Percentiles rank a stretch among this genome's conserved stretches.
phyloP scores from a whole-genome alignment of 768 basidiomycete genomes.

The Rhodotorula graminis region DNA sequence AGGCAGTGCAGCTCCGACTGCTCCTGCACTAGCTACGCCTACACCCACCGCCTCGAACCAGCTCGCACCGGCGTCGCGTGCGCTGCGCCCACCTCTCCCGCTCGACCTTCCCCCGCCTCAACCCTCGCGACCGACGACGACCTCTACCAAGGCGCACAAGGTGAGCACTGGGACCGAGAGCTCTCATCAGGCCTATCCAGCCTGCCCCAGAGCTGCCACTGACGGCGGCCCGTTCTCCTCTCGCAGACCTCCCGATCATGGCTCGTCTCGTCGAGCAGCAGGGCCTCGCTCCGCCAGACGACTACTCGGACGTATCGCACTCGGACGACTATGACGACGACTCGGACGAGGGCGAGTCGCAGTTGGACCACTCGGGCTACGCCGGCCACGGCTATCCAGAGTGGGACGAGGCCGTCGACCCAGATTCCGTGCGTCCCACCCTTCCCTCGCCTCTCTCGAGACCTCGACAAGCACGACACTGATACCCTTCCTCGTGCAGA shows the following conservation, averaged over 20 bases:
- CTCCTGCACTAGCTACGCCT: not conserved
- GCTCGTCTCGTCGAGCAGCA: not conserved
- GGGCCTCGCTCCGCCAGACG: not conserved
- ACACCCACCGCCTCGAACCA: not conserved
- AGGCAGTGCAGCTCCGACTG: too few relatives aligned
- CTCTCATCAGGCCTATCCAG: too few relatives aligned
- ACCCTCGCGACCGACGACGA: not conserved
- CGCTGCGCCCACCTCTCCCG: not conserved
- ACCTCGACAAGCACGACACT: not conserved
- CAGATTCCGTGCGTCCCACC: constrained; percentile 19
- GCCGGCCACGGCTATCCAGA: constrained; percentile 7
- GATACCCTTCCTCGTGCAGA: not conserved
- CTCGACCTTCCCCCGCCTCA: not conserved
- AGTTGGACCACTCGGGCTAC: constrained; percentile 4
- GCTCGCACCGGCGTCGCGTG: not conserved
- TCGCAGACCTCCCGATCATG: not conserved
- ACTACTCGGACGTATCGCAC: constrained; percentile 21
- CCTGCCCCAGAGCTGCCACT: not conserved
- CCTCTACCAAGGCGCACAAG: too few relatives aligned
- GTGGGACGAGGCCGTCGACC: constrained; percentile 25
- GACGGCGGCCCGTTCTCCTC: not conserved
- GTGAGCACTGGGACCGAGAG: not conserved
- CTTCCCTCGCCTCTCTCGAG: too few relatives aligned
- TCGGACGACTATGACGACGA: constrained; percentile 32
- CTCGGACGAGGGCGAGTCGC: constrained; percentile 4